Conservation (phyloP, 2,329 filamentous ascomycete species). For the Lasiodiplodia hormozganensis region DNA sequence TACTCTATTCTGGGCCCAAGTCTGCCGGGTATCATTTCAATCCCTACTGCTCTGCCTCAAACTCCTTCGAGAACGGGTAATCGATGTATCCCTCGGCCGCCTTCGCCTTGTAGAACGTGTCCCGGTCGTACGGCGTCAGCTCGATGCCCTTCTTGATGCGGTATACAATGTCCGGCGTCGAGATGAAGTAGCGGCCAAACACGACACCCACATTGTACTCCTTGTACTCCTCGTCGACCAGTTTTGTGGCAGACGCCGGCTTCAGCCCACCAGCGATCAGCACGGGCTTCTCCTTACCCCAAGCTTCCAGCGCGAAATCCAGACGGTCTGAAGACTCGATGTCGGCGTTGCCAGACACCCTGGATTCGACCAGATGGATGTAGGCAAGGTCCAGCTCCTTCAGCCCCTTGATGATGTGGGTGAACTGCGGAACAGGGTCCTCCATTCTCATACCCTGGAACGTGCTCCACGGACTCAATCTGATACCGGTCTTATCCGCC, state of each 20-base stretch:
- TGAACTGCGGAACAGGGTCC: conserved; percentile 69
- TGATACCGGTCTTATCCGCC: conserved; percentile 60
- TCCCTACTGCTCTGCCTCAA: conserved; percentile 28
- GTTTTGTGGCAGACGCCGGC: conserved; percentile 45
- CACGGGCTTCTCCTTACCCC: conserved; percentile 38
- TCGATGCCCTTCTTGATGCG: conserved; percentile 52
- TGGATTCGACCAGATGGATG: conserved; percentile 67
- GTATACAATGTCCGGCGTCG: conserved; percentile 57
- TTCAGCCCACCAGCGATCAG: conserved; percentile 53
- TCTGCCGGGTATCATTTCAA: conserved; percentile 1
- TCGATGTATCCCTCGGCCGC: conserved; percentile 51
- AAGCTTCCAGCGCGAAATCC: conserved; percentile 38
- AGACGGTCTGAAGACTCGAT: conserved; percentile 36
- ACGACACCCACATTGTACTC: conserved; percentile 54
- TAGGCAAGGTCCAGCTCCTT: conserved; percentile 64
- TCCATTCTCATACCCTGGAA: conserved; percentile 71
- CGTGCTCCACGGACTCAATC: conserved; percentile 65
- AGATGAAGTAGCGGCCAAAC: conserved; percentile 59
- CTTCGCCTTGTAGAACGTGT: conserved; percentile 52
- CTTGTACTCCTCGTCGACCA: conserved; percentile 51
- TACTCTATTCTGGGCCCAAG: conserved; percentile 17
- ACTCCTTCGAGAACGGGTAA: conserved; percentile 50
- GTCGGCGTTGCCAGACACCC: conserved; percentile 51
- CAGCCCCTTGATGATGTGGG: conserved; percentile 61
- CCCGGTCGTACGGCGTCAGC: conserved; percentile 54